Evolutionary conservation across 2,329 filamentous ascomycete species (phyloP).

Genomic region (Aspergillus neoniger): DNA sequence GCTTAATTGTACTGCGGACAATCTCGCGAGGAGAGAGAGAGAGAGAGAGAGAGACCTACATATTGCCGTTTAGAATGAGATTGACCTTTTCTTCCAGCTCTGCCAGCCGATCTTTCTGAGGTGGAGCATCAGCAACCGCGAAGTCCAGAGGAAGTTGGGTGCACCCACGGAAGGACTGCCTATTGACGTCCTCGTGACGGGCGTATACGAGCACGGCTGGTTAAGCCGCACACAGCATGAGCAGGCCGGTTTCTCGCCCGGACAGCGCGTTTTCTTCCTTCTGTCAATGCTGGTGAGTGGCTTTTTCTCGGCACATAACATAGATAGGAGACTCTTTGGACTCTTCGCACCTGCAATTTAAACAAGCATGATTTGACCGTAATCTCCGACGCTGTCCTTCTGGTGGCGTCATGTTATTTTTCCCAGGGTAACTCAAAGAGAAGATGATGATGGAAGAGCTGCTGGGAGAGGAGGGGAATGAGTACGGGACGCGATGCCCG

Average conservation of each 20-base stretch:
- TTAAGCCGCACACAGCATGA: slow-evolving; percentile 54
- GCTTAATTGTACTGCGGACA: neutral
- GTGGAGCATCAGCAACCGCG: slow-evolving; percentile 9
- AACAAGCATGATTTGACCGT: slow-evolving; percentile 39
- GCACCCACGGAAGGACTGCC: slow-evolving; percentile 48
- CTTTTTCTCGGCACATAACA: slow-evolving; percentile 6
- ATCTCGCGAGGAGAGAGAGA: neutral
- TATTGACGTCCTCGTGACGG: slow-evolving; percentile 40
- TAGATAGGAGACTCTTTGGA: neutral
- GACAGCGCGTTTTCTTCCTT: slow-evolving; percentile 56
- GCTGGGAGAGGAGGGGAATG: neutral
- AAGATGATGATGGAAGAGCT: neutral
- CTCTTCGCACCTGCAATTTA: slow-evolving; percentile 51
- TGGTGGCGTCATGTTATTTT: slow-evolving; percentile 27
- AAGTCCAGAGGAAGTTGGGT: neutral
- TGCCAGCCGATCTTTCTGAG: slow-evolving; percentile 55
- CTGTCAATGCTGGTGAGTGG: slow-evolving; percentile 26
- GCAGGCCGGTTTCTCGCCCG: slow-evolving; percentile 54
- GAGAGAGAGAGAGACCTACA: slow-evolving; percentile 23
- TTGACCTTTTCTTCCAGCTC: slow-evolving; percentile 57
- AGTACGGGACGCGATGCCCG: neutral
- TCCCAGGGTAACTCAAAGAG: neutral
- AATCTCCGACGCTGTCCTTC: slow-evolving; percentile 34
- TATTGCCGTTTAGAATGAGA: slow-evolving; percentile 49
- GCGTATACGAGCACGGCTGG: slow-evolving; percentile 51